A percentile compares a stretch with the other conserved stretches of the same genome.
These are phyloP conservation scores for Fraxinus pennsylvanica DNA, from an alignment of 257 asterid genomes.

Conservation along the genomic window DNA sequence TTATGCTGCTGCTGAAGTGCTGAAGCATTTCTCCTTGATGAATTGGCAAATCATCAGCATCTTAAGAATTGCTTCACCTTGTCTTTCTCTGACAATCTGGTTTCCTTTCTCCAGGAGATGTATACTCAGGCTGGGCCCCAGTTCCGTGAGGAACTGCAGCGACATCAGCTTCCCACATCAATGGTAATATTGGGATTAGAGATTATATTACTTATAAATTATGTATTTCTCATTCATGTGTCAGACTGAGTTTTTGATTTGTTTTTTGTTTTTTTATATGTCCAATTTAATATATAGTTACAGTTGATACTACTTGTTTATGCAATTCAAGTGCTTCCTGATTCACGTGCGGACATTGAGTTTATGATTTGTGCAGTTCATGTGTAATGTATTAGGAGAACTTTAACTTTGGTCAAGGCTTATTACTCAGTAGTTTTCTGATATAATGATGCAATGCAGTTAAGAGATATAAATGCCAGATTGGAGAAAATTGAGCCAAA, in stretches of 20 bases:
- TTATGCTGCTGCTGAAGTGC: neutral
- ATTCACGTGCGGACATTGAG: conserved; percentile 15
- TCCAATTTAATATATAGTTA: conserved; percentile 7
- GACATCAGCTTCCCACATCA: conserved; percentile 70
- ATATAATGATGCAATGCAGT: conserved; percentile 53
- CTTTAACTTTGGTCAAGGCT: conserved; percentile 17
- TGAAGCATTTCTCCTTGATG: conserved; percentile 7
- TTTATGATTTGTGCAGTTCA: conserved; percentile 14
- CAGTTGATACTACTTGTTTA: conserved; percentile 15
- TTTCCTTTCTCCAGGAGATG: conserved; percentile 70
- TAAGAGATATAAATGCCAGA: conserved; percentile 84
- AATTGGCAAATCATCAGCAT: conserved; percentile 3
- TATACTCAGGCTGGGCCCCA: conserved; percentile 88
- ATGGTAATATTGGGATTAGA: conserved; percentile 49
- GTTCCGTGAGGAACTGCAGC: conserved; percentile 90
- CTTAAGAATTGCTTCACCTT: conserved; percentile 16
- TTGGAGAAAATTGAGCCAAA: conserved; percentile 93
- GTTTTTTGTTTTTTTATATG: neutral
- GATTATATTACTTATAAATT: neutral
- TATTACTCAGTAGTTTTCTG: conserved; percentile 31
- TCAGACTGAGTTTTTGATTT: neutral
- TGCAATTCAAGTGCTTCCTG: conserved; percentile 12
- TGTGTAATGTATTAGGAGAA: conserved; percentile 12
- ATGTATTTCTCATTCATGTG: neutral
- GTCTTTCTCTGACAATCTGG: conserved; percentile 12